A percentile compares a stretch with the other conserved stretches of the same genome.
Conservation (phyloP, 2,329 filamentous ascomycete species). For the Aspergillus awamori region DNA sequence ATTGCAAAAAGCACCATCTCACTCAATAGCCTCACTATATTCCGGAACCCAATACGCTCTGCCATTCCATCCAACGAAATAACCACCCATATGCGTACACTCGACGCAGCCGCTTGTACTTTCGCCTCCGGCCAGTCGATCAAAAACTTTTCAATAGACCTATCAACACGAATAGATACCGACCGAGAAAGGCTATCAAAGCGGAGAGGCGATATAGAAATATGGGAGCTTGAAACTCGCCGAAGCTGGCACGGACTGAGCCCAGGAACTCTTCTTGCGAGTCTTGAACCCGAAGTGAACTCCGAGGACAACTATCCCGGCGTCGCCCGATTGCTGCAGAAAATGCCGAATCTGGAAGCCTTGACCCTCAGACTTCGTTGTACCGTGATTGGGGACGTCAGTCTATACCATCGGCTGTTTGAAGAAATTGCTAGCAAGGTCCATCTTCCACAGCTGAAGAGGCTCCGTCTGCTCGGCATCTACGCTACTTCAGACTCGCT, state of each 20-base stretch:
- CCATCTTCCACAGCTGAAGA: neutral
- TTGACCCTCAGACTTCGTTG: neutral
- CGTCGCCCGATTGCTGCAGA: neutral
- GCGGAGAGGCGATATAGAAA: neutral
- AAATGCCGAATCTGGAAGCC: neutral
- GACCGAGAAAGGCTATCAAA: neutral
- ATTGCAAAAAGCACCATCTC: neutral
- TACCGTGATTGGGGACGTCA: neutral
- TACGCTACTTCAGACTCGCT: neutral
- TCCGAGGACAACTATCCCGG: neutral
- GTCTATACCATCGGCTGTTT: conserved; percentile 4
- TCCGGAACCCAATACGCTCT: neutral
- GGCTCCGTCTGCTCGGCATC: neutral
- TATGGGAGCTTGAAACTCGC: neutral
- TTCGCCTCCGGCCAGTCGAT: neutral
- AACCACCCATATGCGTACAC: neutral
- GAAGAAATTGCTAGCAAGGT: neutral
- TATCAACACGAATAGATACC: neutral
- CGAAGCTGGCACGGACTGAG: neutral
- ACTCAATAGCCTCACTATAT: neutral
- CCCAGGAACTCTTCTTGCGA: neutral
- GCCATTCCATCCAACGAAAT: neutral
- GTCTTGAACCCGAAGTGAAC: neutral
- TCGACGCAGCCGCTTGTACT: neutral
- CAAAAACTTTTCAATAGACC: neutral